Percentiles rank a stretch among this genome's conserved stretches.
phyloP scores from a whole-genome alignment of 139 green algal species.

The Limnomonas spitsbergensis region DNA sequence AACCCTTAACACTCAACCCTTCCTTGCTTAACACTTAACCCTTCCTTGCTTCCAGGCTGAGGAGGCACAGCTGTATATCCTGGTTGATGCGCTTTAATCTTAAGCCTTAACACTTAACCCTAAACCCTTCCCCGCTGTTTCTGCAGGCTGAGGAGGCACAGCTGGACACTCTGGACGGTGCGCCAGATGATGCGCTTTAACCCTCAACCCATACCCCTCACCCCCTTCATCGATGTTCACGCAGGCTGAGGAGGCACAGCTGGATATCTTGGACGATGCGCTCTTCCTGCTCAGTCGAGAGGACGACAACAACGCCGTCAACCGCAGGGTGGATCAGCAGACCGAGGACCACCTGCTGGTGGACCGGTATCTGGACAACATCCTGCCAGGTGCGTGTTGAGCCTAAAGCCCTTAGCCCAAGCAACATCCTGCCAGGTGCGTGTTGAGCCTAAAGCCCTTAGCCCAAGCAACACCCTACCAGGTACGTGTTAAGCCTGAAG shows the following conservation, averaged over 20 bases:
- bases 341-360: conserved; percentile 7
- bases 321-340: neutral
- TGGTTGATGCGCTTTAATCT: conserved; percentile 30
- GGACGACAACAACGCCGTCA: conserved; percentile 16
- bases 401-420: no score
- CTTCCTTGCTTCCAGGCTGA: conserved; percentile 23
- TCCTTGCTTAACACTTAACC: no score
- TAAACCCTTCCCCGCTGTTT: no score
- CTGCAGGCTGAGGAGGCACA: conserved; percentile 29
- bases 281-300: conserved; percentile 22
- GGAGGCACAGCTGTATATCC: conserved; percentile 31
- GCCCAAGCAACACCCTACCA: no score
- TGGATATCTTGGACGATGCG: conserved; percentile 30
- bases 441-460: no score
- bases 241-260: conserved; percentile 30
- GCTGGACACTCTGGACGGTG: conserved; percentile 32
- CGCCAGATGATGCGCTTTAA: no score
- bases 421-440: no score
- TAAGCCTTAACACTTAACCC: no score
- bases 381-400: conserved; percentile 32
- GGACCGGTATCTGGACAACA: conserved; percentile 34
- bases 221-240: no score
- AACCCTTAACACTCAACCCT: no score
- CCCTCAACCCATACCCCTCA: no score
- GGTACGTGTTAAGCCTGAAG: no score